These are phyloP conservation scores for Bipolaris zeicola DNA, from an alignment of 2,329 filamentous ascomycete species.

Conservation along the genomic window DNA sequence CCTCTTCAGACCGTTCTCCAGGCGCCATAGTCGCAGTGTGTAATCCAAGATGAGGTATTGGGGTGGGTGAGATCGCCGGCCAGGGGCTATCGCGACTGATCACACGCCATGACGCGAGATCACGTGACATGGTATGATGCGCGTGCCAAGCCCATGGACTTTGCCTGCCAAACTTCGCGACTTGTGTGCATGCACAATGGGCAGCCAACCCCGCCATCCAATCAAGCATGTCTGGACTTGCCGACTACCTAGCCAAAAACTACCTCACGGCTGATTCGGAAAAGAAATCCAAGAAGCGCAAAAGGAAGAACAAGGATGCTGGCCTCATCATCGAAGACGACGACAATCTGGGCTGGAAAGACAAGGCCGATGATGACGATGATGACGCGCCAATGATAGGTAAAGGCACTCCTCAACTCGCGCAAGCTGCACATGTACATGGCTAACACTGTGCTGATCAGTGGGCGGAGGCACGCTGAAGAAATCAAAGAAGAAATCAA, in stretches of 20 bases:
- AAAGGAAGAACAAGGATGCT: slow-evolving; percentile 51
- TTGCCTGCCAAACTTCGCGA: slow-evolving; percentile 8
- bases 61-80: slow-evolving; percentile 4
- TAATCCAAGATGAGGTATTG: not conserved
- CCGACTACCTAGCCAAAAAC: slow-evolving; percentile 86
- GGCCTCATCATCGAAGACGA: slow-evolving; percentile 59
- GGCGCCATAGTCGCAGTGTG: slow-evolving; percentile 58
- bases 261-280: slow-evolving; percentile 74
- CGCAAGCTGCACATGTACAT: not conserved
- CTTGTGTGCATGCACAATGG: not conserved
- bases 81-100: slow-evolving; percentile 3
- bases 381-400: slow-evolving; percentile 58
- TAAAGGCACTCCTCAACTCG: slow-evolving; percentile 31
- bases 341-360: slow-evolving; percentile 59
- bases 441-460: slow-evolving; percentile 33
- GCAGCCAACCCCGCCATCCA: slow-evolving; percentile 11
- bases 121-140: slow-evolving; percentile 7
- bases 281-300: slow-evolving; percentile 61
- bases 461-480: slow-evolving; percentile 41
- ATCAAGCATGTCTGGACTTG: slow-evolving; percentile 63
- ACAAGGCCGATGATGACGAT: slow-evolving; percentile 58
- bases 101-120: slow-evolving; percentile 37
- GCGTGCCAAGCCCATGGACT: slow-evolving; percentile 16
- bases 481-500: slow-evolving; percentile 68
- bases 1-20: slow-evolving; percentile 69